phyloP scores from a whole-genome alignment of 805 yeast genomes.

The Grigorovia transvaalensis region DNA sequence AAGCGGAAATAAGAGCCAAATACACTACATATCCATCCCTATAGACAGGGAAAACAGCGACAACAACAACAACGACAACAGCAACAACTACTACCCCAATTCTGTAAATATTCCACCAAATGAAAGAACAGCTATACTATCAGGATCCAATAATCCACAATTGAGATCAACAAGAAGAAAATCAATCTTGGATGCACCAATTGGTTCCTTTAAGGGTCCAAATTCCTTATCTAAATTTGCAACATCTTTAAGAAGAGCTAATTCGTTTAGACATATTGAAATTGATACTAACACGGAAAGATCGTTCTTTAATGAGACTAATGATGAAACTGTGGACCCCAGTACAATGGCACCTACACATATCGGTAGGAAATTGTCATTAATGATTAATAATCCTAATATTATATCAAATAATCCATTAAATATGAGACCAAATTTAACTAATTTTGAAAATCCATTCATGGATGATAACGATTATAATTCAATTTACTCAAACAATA shows the following conservation, averaged over 20 bases:
- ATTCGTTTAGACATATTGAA: conserved; percentile 52
- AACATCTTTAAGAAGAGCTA: conserved; percentile 69
- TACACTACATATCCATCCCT: conserved; percentile 27
- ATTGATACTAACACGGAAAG: conserved; percentile 34
- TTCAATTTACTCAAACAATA: conserved; percentile 16
- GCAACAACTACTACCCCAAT: background rate
- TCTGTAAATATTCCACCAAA: background rate
- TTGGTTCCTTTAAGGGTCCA: conserved; percentile 52
- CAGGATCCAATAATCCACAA: background rate
- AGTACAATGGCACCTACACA: conserved; percentile 55
- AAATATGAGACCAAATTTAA: conserved; percentile 5
- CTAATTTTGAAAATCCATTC: conserved; percentile 3
- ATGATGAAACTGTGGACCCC: conserved; percentile 60
- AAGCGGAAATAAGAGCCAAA: conserved; percentile 7
- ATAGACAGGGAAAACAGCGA: conserved; percentile 10
- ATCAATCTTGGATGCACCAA: conserved; percentile 35
- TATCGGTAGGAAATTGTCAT: conserved; percentile 53
- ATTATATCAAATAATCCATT: conserved; percentile 10
- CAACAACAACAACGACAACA: conserved; percentile 2
- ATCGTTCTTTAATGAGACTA: conserved; percentile 50
- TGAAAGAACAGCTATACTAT: background rate
- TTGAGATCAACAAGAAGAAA: conserved; percentile 21
- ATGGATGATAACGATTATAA: conserved; percentile 28
- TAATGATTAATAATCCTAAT: conserved; percentile 3
- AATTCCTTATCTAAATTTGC: conserved; percentile 74